Percentiles rank a stretch among this genome's conserved stretches.
Evolutionary conservation across 495 filamentous ascomycete species (phyloP).

Genomic region (Penicillium turbatum): DNA sequence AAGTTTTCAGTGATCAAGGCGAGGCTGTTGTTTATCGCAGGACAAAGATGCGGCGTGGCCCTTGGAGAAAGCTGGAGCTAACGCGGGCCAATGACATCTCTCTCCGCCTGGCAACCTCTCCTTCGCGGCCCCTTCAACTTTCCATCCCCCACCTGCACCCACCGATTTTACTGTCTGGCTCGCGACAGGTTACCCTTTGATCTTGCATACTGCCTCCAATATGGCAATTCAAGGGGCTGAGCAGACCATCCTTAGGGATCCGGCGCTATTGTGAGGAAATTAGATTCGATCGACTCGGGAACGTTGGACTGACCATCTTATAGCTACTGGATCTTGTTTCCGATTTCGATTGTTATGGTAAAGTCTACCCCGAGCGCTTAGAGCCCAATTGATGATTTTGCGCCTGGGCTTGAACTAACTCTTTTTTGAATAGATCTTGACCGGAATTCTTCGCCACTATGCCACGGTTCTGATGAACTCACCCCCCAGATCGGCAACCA

Average conservation of each 20-base stretch:
- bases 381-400: background rate
- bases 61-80: conserved; percentile 36
- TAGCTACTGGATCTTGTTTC: conserved; percentile 97
- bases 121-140: conserved; percentile 17
- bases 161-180: conserved; percentile 3
- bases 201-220: conserved; percentile 58
- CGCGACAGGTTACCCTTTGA: conserved; percentile 13
- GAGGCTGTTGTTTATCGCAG: conserved; percentile 22
- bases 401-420: background rate
- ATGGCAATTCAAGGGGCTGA: conserved; percentile 81
- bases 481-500: conserved; percentile 74
- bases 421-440: conserved; percentile 65
- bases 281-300: conserved; percentile 1
- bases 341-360: conserved; percentile 97
- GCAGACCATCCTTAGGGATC: conserved; percentile 98
- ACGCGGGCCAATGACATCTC: conserved; percentile 31
- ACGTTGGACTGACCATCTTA: conserved; percentile 16
- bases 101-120: conserved; percentile 17
- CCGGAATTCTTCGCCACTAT: conserved; percentile 94
- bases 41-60: conserved; percentile 44
- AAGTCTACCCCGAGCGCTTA: conserved; percentile 4
- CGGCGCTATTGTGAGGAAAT: conserved; percentile 79
- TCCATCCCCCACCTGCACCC: conserved; percentile 13
- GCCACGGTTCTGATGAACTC: conserved; percentile 84
- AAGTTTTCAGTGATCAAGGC: conserved; percentile 1